phyloP scores from a whole-genome alignment of 1,284 basidiomycete genomes.

The Xerocomus minutiporus region DNA sequence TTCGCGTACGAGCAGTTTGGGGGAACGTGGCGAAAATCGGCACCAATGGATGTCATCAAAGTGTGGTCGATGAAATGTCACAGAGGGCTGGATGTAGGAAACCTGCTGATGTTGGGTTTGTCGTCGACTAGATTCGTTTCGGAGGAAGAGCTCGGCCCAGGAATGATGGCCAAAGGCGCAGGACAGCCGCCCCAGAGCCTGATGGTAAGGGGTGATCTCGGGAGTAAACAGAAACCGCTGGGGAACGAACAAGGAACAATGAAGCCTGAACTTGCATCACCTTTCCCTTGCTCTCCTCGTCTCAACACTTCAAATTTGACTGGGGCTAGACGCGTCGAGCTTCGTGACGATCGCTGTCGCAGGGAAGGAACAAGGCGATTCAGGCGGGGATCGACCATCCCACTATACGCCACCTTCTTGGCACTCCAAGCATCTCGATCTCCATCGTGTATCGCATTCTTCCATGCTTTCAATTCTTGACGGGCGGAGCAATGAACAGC shows the following conservation, averaged over 20 bases:
- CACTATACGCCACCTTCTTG: background rate
- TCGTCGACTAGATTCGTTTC: background rate
- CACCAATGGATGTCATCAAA: background rate
- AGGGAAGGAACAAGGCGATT: background rate
- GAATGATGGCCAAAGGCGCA: background rate
- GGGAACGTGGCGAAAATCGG: background rate
- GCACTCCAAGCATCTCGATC: background rate
- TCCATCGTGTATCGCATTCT: background rate
- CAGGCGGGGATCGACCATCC: background rate
- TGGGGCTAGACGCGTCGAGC: background rate
- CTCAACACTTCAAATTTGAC: background rate
- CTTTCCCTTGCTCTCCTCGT: background rate
- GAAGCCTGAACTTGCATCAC: background rate
- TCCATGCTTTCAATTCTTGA: background rate
- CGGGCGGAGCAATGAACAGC: background rate
- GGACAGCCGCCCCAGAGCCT: background rate
- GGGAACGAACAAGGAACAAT: background rate
- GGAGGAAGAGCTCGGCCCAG: too few relatives aligned
- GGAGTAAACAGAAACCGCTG: background rate
- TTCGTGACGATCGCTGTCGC: background rate
- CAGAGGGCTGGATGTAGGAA: background rate
- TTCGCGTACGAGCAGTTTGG: background rate
- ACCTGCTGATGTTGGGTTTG: background rate
- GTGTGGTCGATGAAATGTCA: background rate
- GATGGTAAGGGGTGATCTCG: background rate